Percentiles rank a stretch among this genome's conserved stretches.
Evolutionary conservation across 78 protist genomes (phyloP).

Genomic region (Carpediemonas membranifera): DNA sequence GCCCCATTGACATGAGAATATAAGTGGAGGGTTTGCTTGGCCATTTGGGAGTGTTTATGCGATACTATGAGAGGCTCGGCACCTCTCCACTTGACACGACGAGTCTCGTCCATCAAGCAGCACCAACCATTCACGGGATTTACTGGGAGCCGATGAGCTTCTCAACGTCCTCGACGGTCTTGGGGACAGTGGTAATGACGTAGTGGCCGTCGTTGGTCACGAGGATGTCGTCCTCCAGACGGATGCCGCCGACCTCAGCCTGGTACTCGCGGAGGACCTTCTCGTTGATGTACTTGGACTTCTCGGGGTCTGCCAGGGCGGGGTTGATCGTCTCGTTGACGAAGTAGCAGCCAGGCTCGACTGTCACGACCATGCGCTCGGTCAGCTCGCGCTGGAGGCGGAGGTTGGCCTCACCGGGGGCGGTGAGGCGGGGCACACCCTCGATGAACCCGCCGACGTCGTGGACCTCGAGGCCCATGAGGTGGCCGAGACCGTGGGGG

Average conservation of each 20-base stretch:
- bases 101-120: too few relatives aligned
- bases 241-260: conserved; percentile 16
- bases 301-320: neutral
- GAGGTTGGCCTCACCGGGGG: conserved; percentile 14
- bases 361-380: conserved; percentile 18
- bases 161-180: conserved; percentile 27
- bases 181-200: conserved; percentile 2
- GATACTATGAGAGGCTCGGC: too few relatives aligned
- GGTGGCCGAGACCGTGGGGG: conserved; percentile 28
- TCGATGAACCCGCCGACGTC: conserved; percentile 26
- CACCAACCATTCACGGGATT: too few relatives aligned
- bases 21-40: too few relatives aligned
- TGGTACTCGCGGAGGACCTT: conserved; percentile 4
- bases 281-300: neutral
- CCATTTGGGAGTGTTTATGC: too few relatives aligned
- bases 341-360: conserved; percentile 35
- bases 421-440: conserved; percentile 13
- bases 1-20: too few relatives aligned
- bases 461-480: conserved; percentile 23
- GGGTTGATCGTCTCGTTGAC: conserved; percentile 1
- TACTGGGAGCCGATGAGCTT: neutral
- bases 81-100: too few relatives aligned
- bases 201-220: conserved; percentile 13
- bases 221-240: conserved; percentile 30
- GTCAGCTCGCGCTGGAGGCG: neutral